Evolutionary conservation across 345 rosid species (phyloP), one percentile per base, ranked within the genome.

Genomic region (Populus nigra): DNA sequence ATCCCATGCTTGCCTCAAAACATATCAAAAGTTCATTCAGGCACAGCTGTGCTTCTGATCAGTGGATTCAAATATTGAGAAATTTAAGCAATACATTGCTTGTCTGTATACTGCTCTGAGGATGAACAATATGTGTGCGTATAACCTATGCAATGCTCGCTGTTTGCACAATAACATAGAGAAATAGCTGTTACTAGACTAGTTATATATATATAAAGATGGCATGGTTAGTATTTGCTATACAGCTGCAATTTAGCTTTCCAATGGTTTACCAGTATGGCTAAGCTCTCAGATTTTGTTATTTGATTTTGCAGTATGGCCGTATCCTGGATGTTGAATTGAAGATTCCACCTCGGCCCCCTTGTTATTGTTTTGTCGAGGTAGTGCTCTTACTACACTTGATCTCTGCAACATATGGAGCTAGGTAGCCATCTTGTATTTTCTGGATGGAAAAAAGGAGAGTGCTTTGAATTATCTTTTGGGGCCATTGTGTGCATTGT

Each of bases 301-400:
- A 23, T 59, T 27, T 29, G 1, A 74, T n/a, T 39, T 20, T 85
- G 75, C 77, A 93, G 98, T 92, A 93, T 85, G 98, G 98, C 47
- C 65, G 65, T 23, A 10, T 59, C 65, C 27, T 59, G 27, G 65
- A 59, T 59, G 65, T 59, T 61, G 97, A 96, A 75, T 83, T 96
- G 93, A 96, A 94, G 90, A 87, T 94, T 80, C 98, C 97, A 2
- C 97, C 93, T 68, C 95, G 94, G 15, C 98, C 99, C 80, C 99
- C 99, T 25, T 88, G 97, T 78, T 96, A 93, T 83, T 92, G 92
- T 83, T 96, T 96, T 85, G 97, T 96, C 25, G 99, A 96, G 97
- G 99, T 96, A 90, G 23, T 5, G 18, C 27, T 77, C 15, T 73
- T 47, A 16, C 27, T 3, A 59, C 5, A 59, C 29, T 59, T 59